Conservation (phyloP, 2,329 filamentous ascomycete genomes). For the Lecanosticta acicola region DNA sequence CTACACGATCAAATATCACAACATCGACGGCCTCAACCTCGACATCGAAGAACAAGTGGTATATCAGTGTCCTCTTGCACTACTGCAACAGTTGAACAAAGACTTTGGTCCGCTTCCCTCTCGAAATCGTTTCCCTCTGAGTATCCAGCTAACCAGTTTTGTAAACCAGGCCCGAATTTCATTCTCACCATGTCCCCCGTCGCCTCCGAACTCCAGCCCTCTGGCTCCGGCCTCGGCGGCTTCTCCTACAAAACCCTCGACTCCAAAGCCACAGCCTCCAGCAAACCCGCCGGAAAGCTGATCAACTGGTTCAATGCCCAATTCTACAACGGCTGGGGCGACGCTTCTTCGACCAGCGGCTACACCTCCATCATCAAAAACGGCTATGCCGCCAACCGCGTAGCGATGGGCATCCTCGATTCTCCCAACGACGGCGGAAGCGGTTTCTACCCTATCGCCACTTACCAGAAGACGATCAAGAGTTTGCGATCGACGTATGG, state of each 20-base stretch:
- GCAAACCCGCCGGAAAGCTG: conserved; percentile 24
- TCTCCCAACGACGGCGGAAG: conserved; percentile 22
- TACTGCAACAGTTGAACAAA: conserved; percentile 21
- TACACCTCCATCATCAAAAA: conserved; percentile 25
- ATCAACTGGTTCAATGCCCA: conserved; percentile 28
- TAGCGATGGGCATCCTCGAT: conserved; percentile 25
- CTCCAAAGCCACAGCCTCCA: conserved; percentile 13
- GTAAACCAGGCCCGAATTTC: conserved; percentile 18
- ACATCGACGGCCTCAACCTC: conserved; percentile 27
- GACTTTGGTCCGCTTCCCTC: conserved; percentile 24
- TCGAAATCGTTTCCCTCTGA: not conserved
- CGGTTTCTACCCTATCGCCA: conserved; percentile 20
- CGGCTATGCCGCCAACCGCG: conserved; percentile 19
- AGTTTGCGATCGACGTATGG: conserved; percentile 19
- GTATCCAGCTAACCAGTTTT: not conserved
- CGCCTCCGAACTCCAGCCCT: conserved; percentile 20
- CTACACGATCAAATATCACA: conserved; percentile 20
- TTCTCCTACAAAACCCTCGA: conserved; percentile 25
- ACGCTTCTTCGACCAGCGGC: conserved; percentile 18
- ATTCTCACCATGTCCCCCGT: conserved; percentile 31
- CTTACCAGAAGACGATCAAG: conserved; percentile 16
- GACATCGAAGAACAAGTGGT: conserved; percentile 29
- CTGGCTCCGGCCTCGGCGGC: conserved; percentile 19
- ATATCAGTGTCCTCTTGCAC: conserved; percentile 22
- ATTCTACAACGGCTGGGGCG: conserved; percentile 28